Evolutionary conservation across 805 yeast species (phyloP), one percentile per base, ranked within the genome.

Genomic region (Schwanniomyces sp.): DNA sequence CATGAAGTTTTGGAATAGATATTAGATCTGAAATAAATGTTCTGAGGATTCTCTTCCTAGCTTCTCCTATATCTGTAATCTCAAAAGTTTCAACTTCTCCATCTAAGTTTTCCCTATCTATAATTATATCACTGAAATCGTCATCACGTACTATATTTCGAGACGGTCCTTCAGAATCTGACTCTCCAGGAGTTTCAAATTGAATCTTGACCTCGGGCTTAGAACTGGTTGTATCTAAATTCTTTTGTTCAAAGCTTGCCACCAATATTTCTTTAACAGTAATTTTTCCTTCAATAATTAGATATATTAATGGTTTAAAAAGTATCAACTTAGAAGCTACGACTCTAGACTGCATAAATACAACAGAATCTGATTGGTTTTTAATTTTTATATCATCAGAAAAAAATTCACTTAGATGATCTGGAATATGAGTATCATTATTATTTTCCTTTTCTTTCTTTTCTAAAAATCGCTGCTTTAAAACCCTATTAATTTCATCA

Each of bases 271-370:
- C 74, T 16, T 48, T 40, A 24, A 65, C 44, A 21, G 55, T 52
- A 14, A 70, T 58, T 41, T 58, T 59, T 43, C 63, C 73, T 44
- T 64, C 63, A 14, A 69, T 47, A 6, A 69, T 47, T 21, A 69
- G 52, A 45, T 69, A 70, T 6, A 63, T 52, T 12, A 71, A 52
- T 1, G 76, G 75, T 11, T 75, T 53, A 51, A 67, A 60, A 25
- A 72, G 48, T 7, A 62, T 42, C 44, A 72, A 47, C 43, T 69
- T 68, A 21, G 74, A 68, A 4, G 59, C 44, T 4, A 70, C 41
- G 12, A 72, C 61, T 27, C 76, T 51, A 1, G 75, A 67, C 45
- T 71, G 70, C 41, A 69, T 69, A 53, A 58, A 70, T 63, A 70
- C 69, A 24, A 71, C 60, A 2, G 66, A 53, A 47, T 70, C 75